Base-by-base conservation (phyloP, 192 early-diverging fungal genomes). In the Backusella liffmaniae region DNA sequence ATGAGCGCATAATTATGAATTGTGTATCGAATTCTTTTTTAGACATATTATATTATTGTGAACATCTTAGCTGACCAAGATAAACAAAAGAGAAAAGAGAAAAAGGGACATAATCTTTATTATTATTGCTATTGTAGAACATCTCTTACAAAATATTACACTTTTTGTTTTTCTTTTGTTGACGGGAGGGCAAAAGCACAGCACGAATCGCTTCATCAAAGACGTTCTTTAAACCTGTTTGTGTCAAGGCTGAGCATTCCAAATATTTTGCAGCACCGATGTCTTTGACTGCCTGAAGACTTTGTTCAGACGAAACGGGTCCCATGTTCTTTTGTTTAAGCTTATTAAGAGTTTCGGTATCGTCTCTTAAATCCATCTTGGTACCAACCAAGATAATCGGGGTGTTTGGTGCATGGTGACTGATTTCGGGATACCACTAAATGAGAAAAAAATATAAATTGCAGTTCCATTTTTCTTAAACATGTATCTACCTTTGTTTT, bases 181-280 rank as follows among this genome's bases (percentile, higher is more conserved):
- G 81, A 70, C 80, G 77, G 0, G 90, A 73, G 10, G 93, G 91
- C 30, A 76, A 77, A 35, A 96, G 84, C 5, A 95, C 94, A 21
- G 94, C 93, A 37, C 94, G 87, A 79, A 96, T 96, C n/a, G 95
- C 95, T 73, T 94, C 94, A 83, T 96, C 95, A 90, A 97, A 97
- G 29, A 96, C 94, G 74, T 90, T 94, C 89, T 97, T 97, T 67
- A 97, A 62, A n/a, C 94, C 94, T 85, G 92, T 94, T 80, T 96
- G 95, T 74, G 95, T 96, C 69, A 96, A 86, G 37, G 95, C 94
- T 34, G 93, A 96, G 79, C 94, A 96, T 83, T 96, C 94, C 35
- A 96, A 86, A 80, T 96, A 96, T 74, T 91, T 93, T 77, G 91
- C 92, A 21, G 92, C 94, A 3, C 82, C 78, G 77, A 96, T 90